Evolutionary conservation across 208 protist species (phyloP).

Genomic region (Naegleria lovaniensis): DNA sequence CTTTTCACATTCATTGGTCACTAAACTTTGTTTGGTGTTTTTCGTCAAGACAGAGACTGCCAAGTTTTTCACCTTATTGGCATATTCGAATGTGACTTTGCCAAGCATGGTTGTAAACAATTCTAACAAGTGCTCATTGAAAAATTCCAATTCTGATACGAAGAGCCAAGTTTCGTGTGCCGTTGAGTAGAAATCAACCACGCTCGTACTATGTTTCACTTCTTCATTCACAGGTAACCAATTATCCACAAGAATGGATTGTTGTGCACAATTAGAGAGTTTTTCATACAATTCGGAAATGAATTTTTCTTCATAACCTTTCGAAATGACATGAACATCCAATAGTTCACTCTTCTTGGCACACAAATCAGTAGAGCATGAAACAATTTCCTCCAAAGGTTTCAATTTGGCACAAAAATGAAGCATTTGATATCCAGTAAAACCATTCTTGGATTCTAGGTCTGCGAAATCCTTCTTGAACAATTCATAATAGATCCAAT

Average conservation of each 20-base stretch:
- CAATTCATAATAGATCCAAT: not conserved
- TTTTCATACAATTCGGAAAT: not conserved
- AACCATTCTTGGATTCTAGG: not conserved
- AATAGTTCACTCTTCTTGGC: not conserved
- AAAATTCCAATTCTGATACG: not conserved
- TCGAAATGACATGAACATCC: not conserved
- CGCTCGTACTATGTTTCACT: not conserved
- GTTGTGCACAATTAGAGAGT: not conserved
- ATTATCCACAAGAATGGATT: not conserved
- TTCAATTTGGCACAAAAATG: not conserved
- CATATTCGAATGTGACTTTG: not conserved
- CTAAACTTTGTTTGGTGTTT: not conserved
- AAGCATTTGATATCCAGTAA: not conserved
- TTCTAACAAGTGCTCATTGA: not conserved
- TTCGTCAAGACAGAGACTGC: not conserved
- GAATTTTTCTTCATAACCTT: not conserved
- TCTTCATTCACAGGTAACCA: not conserved
- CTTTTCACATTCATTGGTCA: not conserved
- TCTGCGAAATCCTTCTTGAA: not conserved
- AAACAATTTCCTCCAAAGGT: not conserved
- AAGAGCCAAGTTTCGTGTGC: not conserved
- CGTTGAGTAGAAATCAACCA: not conserved
- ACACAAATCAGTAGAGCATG: not conserved
- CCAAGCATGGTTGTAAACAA: not conserved
- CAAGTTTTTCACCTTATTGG: not conserved